Evolutionary conservation across 2,329 filamentous ascomycete species (phyloP).

Genomic region (Xylaria digitata): DNA sequence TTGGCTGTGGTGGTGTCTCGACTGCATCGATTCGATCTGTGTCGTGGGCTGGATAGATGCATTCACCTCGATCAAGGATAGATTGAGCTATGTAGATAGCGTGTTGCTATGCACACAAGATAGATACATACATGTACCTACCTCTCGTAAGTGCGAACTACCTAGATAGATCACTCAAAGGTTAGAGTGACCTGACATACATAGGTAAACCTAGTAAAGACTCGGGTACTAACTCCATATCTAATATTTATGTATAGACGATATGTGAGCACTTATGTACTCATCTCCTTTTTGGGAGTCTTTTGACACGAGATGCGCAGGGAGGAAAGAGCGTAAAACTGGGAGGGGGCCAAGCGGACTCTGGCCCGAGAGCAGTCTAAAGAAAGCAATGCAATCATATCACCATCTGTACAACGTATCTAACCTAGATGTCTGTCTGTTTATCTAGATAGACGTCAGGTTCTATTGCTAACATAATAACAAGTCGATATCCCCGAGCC

Average conservation of each 20-base stretch:
- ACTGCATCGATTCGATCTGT: constrained; percentile 31
- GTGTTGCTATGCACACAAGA: constrained; percentile 6
- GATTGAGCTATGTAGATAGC: constrained; percentile 2
- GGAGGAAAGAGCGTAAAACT: not conserved
- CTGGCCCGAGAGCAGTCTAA: not conserved
- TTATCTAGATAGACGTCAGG: not conserved
- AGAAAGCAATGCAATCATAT: not conserved
- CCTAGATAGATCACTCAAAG: not conserved
- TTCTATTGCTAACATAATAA: not conserved
- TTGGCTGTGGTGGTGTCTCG: constrained; percentile 23
- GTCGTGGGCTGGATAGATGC: constrained; percentile 32
- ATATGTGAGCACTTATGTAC: no score
- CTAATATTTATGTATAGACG: no score
- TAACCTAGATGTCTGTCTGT: no score
- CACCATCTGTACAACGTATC: not conserved
- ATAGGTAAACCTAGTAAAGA: no score
- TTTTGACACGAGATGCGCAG: not conserved
- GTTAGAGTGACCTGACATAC: no score
- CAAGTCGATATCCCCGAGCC: not conserved
- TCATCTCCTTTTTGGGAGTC: no score
- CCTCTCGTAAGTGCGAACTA: constrained; percentile 19
- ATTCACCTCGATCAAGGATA: constrained; percentile 35
- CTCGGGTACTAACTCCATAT: no score
- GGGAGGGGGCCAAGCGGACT: constrained; percentile 6
- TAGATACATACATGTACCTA: not conserved